Evolutionary conservation across 2,329 filamentous ascomycete genomes (phyloP).

Genomic region (Alternaria dauci): DNA sequence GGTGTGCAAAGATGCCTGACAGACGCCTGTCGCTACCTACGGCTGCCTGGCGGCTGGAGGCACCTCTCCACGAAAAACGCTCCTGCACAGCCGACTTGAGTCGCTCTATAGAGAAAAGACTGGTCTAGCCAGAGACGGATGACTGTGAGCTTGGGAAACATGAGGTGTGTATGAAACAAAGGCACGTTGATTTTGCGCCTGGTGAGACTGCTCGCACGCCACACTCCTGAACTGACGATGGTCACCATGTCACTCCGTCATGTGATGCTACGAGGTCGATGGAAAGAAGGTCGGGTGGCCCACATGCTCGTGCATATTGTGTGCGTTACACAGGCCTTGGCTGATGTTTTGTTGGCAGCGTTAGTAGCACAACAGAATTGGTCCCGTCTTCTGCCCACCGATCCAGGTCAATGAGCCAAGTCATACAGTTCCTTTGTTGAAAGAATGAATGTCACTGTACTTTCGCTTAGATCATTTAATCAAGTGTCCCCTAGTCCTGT

Average conservation of each 20-base stretch:
- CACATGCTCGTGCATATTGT: background rate
- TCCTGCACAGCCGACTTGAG: slow-evolving; percentile 17
- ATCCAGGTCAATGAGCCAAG: background rate
- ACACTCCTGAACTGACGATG: background rate
- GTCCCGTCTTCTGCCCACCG: background rate
- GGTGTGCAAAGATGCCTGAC: slow-evolving; percentile 26
- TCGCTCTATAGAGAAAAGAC: slow-evolving; percentile 18
- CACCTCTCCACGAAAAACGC: slow-evolving; percentile 25
- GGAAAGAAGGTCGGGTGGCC: background rate
- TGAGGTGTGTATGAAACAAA: slow-evolving; percentile 8
- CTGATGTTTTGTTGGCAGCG: background rate
- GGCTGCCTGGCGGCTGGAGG: slow-evolving; percentile 40
- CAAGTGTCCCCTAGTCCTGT: background rate
- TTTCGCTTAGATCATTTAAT: too few relatives aligned
- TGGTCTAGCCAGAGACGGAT: slow-evolving; percentile 15
- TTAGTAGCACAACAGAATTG: background rate
- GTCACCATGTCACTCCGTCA: background rate
- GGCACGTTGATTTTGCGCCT: background rate
- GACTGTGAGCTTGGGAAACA: background rate
- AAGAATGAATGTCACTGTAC: background rate
- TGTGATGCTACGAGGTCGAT: background rate
- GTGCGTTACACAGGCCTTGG: background rate
- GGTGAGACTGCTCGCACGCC: background rate
- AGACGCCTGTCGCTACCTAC: slow-evolving; percentile 39
- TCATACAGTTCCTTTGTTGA: background rate